Base-by-base conservation (phyloP, 441 rosid species). In the Rhodomyrtus psidioides region DNA sequence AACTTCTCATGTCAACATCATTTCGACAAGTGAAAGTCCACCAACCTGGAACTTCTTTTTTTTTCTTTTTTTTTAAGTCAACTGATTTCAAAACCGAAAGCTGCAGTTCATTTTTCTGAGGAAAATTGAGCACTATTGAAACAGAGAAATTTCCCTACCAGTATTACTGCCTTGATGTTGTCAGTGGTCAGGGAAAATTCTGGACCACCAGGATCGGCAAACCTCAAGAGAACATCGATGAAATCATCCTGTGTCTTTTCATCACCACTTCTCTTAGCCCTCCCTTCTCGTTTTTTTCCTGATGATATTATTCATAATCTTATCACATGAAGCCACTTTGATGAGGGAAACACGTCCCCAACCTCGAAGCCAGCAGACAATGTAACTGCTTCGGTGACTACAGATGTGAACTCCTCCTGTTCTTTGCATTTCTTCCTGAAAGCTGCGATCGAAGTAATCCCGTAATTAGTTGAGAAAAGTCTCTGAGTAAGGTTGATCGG, bases 301-400 rank as follows among this genome's bases (percentile, higher is more conserved):
- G 17, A 90, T 82, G 75, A 88, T 90, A 49, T 60, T 51, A 27
- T 26, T 82, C 62, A 90, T 23, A 4, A 90, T 49, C 74, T 86
- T 12, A 90, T 44, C 65, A 76, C 9, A 5, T 86, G 84, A 60
- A 90, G 83, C 44, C 70, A 10, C 55, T 87, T 86, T 5, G 44
- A 1, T 1, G 91, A 91, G 70, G 91, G 91, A 57, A 62, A 90
- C 70, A 88, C 12, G 65, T 91, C 91, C 2, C 39, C 54, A 26
- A 88, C 14, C 6, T 65, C 65, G 30, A 91, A 89, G 49, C 90
- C 90, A 5, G 87, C 49, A 14, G 75, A 55, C 8, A 59, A 42
- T 53, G 12, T 9, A 23, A 54, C 13, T 3, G 59, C 4, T 81
- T 85, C 86, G 44, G 2, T 7, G 65, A 83, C 3, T 19, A 46